phyloP scores from a whole-genome alignment of 805 yeast species.

The Yarrowia sp. region DNA sequence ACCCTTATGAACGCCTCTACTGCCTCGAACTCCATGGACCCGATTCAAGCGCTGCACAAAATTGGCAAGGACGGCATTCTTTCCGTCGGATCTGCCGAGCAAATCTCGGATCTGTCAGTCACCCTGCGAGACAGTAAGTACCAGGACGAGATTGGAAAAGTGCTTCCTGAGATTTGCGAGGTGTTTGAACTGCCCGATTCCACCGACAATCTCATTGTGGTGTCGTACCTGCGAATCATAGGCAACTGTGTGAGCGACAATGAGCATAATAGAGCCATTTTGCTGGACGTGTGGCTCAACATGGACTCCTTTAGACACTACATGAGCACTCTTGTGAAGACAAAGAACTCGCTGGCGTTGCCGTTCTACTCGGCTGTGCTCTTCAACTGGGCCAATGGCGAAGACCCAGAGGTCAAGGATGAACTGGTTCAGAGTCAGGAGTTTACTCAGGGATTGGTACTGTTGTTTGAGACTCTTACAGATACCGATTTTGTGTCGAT shows the following conservation, averaged over 20 bases:
- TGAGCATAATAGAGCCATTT: conserved; percentile 6
- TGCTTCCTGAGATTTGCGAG: conserved; percentile 22
- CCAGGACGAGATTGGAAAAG: conserved; percentile 3
- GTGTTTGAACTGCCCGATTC: neutral
- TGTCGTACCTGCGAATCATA: conserved; percentile 21
- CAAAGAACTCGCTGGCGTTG: neutral
- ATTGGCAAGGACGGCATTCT: neutral
- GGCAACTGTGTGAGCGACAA: conserved; percentile 31
- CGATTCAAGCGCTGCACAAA: neutral
- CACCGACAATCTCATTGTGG: neutral
- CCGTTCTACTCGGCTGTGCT: conserved; percentile 28
- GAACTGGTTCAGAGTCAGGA: conserved; percentile 3
- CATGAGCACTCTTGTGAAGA: conserved; percentile 1
- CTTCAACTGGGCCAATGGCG: conserved; percentile 34
- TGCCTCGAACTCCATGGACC: conserved; percentile 3
- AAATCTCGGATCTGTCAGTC: conserved; percentile 10
- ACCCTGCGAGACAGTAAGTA: conserved; percentile 12
- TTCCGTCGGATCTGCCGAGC: conserved; percentile 14
- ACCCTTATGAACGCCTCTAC: too few species aligned
- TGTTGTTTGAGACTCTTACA: conserved; percentile 16
- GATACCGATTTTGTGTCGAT: conserved; percentile 12
- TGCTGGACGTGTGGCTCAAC: conserved; percentile 15
- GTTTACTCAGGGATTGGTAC: conserved; percentile 7
- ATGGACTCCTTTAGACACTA: conserved; percentile 21
- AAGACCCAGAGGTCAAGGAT: conserved; percentile 3